phyloP scores from a whole-genome alignment of 2,329 filamentous ascomycete species.

The Myriosclerotinia curreyana region DNA sequence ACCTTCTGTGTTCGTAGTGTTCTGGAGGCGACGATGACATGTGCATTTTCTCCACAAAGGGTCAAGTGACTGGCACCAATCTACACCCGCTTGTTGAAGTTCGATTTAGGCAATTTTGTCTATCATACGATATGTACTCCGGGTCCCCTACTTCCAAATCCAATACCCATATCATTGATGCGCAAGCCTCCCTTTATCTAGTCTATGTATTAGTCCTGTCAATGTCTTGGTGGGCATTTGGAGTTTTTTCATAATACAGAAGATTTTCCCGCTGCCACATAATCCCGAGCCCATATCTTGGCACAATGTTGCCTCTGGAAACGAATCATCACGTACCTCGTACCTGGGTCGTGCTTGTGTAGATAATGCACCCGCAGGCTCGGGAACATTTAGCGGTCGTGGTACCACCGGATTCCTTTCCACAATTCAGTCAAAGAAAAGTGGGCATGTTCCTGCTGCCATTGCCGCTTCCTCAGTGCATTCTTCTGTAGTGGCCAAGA shows the following conservation, averaged over 20 bases:
- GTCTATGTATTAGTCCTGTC: background rate
- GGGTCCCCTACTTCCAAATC: background rate
- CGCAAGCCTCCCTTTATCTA: background rate
- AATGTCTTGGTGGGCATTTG: background rate
- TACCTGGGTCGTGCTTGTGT: constrained; percentile 24
- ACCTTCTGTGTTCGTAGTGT: background rate
- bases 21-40: background rate
- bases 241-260: background rate
- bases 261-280: constrained; percentile 1
- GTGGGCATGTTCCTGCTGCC: background rate
- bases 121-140: background rate
- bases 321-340: constrained; percentile 18
- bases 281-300: background rate
- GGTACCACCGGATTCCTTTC: background rate
- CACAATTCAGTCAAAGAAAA: constrained; percentile 9
- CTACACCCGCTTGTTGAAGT: background rate
- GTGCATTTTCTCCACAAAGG: background rate
- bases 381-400: background rate
- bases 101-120: background rate
- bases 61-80: background rate
- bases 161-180: constrained; percentile 2
- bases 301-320: background rate
- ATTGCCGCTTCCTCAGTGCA: constrained; percentile 13
- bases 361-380: constrained; percentile 20
- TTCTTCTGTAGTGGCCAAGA: constrained; percentile 10